Conservation (phyloP, 2,329 filamentous ascomycete genomes). For the Seiridium cupressi region DNA sequence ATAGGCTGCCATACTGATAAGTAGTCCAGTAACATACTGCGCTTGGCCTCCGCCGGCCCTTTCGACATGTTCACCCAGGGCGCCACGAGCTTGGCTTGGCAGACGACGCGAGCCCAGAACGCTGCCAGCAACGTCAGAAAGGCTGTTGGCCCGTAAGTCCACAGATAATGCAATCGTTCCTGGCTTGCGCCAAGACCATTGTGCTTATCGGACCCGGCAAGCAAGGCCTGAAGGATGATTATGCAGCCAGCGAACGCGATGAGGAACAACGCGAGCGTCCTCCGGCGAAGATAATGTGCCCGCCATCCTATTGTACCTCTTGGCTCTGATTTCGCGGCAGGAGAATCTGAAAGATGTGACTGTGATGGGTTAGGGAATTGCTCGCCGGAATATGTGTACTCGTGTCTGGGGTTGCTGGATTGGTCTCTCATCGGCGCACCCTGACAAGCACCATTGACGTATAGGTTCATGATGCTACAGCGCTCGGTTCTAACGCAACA, state of each 20-base stretch:
- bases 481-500: too few species aligned
- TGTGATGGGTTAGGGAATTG: too few species aligned
- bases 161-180: constrained; percentile 27
- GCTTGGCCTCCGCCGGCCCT: constrained; percentile 24
- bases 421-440: too few species aligned
- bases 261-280: background rate
- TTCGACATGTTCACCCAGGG: constrained; percentile 35
- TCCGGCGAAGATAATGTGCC: constrained; percentile 13
- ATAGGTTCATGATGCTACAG: too few species aligned
- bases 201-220: constrained; percentile 1
- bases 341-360: too few species aligned
- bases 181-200: constrained; percentile 7
- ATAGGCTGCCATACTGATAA: constrained; percentile 26
- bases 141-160: constrained; percentile 33
- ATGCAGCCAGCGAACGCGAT: constrained; percentile 1
- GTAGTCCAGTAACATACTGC: constrained; percentile 35
- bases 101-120: constrained; percentile 35
- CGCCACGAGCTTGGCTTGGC: constrained; percentile 34
- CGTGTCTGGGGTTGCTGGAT: too few species aligned
- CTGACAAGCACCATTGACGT: too few species aligned
- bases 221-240: constrained; percentile 1
- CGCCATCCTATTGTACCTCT: background rate
- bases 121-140: constrained; percentile 30
- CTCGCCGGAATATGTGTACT: too few species aligned
- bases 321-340: too few species aligned